These are phyloP conservation scores for Pseudogymnoascus sp. DNA, from an alignment of 2,329 filamentous ascomycete genomes.

Conservation along the genomic window DNA sequence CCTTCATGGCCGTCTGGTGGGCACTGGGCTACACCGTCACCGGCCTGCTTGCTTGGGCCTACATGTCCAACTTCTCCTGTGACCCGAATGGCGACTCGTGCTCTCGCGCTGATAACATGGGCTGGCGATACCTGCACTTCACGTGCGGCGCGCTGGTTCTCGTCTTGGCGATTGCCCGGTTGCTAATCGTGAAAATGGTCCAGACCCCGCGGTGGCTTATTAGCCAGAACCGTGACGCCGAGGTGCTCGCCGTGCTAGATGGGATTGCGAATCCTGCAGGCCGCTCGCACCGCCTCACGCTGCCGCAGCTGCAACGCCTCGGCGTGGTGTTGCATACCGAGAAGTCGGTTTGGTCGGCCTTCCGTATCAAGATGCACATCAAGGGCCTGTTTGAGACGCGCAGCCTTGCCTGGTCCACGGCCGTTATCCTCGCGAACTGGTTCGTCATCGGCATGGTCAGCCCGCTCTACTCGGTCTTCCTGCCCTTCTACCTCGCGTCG, in stretches of 20 bases:
- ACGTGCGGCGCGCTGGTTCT: too few relatives aligned
- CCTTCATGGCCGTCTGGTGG: constrained; percentile 37
- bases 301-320: constrained; percentile 16
- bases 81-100: constrained; percentile 37
- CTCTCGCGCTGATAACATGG: constrained; percentile 25
- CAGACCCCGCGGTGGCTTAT: constrained; percentile 10
- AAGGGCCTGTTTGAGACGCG: constrained; percentile 43
- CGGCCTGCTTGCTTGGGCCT: constrained; percentile 45
- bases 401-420: constrained; percentile 43
- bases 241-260: not conserved
- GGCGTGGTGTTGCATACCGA: constrained; percentile 9
- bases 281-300: not conserved
- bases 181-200: constrained; percentile 24
- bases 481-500: constrained; percentile 44
- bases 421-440: constrained; percentile 45
- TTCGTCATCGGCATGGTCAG: constrained; percentile 47
- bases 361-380: constrained; percentile 34
- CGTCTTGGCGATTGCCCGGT: constrained; percentile 17
- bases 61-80: constrained; percentile 32
- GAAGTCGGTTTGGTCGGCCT: constrained; percentile 5
- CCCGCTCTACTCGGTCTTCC: constrained; percentile 48
- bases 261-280: not conserved
- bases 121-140: too few relatives aligned
- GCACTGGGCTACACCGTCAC: constrained; percentile 40
- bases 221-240: constrained; percentile 11